Evolutionary conservation across 2,329 filamentous ascomycete genomes (phyloP), one percentile per base, ranked within the genome.

Genomic region (Erysiphe pulchra): DNA sequence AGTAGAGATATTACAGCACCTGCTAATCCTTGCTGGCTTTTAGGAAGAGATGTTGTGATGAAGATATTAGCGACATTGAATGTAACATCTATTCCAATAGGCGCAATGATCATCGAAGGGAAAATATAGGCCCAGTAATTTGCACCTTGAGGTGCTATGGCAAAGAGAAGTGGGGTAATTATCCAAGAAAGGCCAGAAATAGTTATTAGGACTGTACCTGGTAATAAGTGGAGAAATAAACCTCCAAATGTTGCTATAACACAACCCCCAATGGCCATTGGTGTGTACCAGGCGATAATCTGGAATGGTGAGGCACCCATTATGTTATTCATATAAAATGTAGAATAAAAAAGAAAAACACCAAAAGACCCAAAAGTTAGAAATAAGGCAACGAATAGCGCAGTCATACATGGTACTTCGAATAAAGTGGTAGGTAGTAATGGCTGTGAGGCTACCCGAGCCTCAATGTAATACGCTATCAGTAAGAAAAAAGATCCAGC

Each of bases 31-130:
- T 87, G 81, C 44, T 74, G 66, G 12, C 70, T 66, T 4, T 65
- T 65, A 0, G 80, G 77, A 50, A 85, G 64, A 13, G 70, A 71
- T 0, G 79, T 84, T 0, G 79, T 84, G 57, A 84, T 79, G 60
- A 81, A 86, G 48, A 86, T 70, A 54, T 80, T 85, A 16, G 75
- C 71, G 1, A 85, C 70, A 55, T 78, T 83, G 61, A 77, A 85
- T 7, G 73, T 74, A 46, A 85, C 73, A 54, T 87, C 81, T 48
- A 85, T 74, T 16, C 77, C 79, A 32, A 85, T 64, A 0, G 80
- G 86, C 12, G 68, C 69, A 50, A 74, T 72, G 3, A 78, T 57
- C 75, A 79, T 79, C 46, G 72, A 63, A 0, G 80, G 77, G 54
- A 86, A 83, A 18, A 82, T 66, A 54, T 71, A 85, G 0, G 75